phyloP scores from a whole-genome alignment of 108 stramenopile species.

The Cyclotella distinguenda region DNA sequence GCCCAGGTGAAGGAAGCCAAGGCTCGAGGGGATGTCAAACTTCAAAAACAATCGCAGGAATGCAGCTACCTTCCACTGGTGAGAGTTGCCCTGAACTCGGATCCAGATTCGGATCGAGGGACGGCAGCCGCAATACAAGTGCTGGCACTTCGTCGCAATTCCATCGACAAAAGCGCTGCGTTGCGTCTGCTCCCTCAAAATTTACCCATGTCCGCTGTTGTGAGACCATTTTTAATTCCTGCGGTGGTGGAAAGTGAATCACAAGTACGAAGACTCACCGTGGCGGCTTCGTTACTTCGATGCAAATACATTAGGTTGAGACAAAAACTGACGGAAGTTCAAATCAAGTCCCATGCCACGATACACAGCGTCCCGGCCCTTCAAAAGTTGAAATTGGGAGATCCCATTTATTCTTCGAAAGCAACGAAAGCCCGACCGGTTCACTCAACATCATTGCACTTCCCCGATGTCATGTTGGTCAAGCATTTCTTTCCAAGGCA shows the following conservation, averaged over 20 bases:
- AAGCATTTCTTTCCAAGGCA: slow-evolving; percentile 86
- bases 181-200: slow-evolving; percentile 77
- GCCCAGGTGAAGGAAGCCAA: slow-evolving; percentile 53
- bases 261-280: slow-evolving; percentile 75
- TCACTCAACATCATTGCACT: slow-evolving; percentile 60
- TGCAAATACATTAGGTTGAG: slow-evolving; percentile 70
- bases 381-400: slow-evolving; percentile 65
- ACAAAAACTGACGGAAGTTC: slow-evolving; percentile 76
- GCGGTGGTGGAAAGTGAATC: slow-evolving; percentile 83
- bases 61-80: slow-evolving; percentile 86
- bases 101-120: slow-evolving; percentile 65
- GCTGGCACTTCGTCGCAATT: slow-evolving; percentile 67
- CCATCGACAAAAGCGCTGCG: slow-evolving; percentile 80
- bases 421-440: slow-evolving; percentile 74
- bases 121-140: slow-evolving; percentile 80
- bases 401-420: slow-evolving; percentile 74
- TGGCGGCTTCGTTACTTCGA: slow-evolving; percentile 74
- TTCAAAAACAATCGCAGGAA: slow-evolving; percentile 20
- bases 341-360: slow-evolving; percentile 75
- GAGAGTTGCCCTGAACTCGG: slow-evolving; percentile 74
- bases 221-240: slow-evolving; percentile 82
- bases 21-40: slow-evolving; percentile 9
- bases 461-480: slow-evolving; percentile 80
- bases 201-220: slow-evolving; percentile 74
- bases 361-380: slow-evolving; percentile 74